Evolutionary conservation across 371 early-diverging fungal genomes (phyloP), one percentile per base, ranked within the genome.

Genomic region (Haplosporangium sp.): DNA sequence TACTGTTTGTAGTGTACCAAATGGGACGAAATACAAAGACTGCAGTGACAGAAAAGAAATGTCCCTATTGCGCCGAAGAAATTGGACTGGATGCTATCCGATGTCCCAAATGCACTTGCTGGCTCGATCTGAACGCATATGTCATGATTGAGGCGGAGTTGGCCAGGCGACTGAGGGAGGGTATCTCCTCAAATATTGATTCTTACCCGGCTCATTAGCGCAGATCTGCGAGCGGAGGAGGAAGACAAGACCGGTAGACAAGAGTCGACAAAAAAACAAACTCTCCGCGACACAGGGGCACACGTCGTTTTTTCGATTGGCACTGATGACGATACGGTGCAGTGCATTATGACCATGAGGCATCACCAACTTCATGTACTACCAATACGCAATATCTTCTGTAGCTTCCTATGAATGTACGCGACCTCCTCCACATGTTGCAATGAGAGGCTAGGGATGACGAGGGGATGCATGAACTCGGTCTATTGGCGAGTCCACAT

Each of bases 71-170:
- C 43, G 63, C 53, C 36, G 64, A 54, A 43, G 55, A 51, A 1
- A 65, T 80, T 36, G 69, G 37, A 0, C 29, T 65, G 14, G 48
- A 60, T 0, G 62, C 80, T 10, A 66, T 63, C 21, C 56, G 74
- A 5, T 80, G 80, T 56, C 41, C 68, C 9, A 59, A 48, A 20
- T 80, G 80, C 54, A 74, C 74, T 11, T 65, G 66, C 21, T 70
- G 71, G 71, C 41, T 80, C 41, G 80, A 80, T 13, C 47, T 81
- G 69, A 61, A 77, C 23, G 65, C 43, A 38, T 77, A 71, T 42
- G 79, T 65, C 13, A 68, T 14, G 47, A n/a, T 50, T 6, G 51
- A 70, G 48, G 67, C 43, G 13, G 36, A 23, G 8, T 18, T 54
- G 40, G 60, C 65, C 20, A 54, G 42, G 37, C 42, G 47, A 46